Evolutionary conservation across 2,329 filamentous ascomycete genomes (phyloP), one percentile per base, ranked within the genome.

Genomic region (Endocalyx cinctus): DNA sequence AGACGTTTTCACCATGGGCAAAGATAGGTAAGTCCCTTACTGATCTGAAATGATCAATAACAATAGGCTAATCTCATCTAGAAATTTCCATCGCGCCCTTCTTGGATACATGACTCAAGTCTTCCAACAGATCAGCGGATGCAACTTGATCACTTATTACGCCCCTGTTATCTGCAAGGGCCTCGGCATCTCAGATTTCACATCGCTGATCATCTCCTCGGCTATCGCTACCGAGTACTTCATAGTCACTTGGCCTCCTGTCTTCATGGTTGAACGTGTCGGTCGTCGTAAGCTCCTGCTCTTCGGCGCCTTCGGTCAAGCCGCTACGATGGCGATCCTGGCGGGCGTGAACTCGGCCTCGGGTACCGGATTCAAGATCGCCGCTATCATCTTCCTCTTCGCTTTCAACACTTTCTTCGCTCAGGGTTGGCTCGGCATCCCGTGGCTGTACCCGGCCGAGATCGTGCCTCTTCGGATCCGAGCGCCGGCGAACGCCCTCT

Each of bases 231-330:
- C 29, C 17, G 17, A 31, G 29, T 31, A 25, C 48, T 59, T 66
- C 33, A 63, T 70, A 55, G 56, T 69, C 2, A 78, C 79, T 5
- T 72, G 77, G 73, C 64, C 65, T 0, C 60, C 66, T 2, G 62
- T 70, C 22, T 76, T 77, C 53, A 63, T 79, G 25, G 74, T 82
- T 19, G 77, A 82, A 56, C 68, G 72, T 2, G 71, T 79, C 4
- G 79, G 79, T 5, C 76, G 82, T 17, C 70, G 82, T 13, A 70
- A 72, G 47, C 68, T 86, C 37, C 84, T 87, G 78, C 58, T 86
- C 16, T 74, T 83, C 37, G 82, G 82, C 33, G 72, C 75, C 0
- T 60, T 66, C 5, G 76, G 76, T 1, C 77, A 79, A 64, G 75
- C 73, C 16, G 50, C 69, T 4, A 76, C 72, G 31, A 84, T 85